phyloP scores from a whole-genome alignment of 2,329 filamentous ascomycete genomes.

The Chrysoporthe cubensis region DNA sequence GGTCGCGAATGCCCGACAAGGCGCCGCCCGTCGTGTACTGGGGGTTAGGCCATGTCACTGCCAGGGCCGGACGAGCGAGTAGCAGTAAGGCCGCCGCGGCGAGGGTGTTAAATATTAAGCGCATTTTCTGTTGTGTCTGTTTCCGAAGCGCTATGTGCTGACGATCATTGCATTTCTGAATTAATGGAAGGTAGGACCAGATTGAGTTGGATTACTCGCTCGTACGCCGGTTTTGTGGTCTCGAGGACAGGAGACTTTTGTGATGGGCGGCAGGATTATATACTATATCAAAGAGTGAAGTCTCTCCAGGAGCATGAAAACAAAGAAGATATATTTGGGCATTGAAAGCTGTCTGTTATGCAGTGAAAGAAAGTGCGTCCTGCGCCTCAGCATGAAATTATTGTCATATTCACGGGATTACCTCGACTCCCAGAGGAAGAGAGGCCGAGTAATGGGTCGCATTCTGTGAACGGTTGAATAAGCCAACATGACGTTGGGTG shows the following conservation, averaged over 20 bases:
- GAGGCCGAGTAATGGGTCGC: not conserved
- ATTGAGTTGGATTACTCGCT: not conserved
- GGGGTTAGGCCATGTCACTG: conserved; percentile 12
- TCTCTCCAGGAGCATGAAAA: not conserved
- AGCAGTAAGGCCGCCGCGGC: not conserved
- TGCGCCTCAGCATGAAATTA: not conserved
- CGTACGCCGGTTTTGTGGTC: not conserved
- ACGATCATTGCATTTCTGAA: not conserved
- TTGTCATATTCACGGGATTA: not conserved
- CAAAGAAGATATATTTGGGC: not conserved
- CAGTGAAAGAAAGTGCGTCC: not conserved
- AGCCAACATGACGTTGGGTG: not conserved
- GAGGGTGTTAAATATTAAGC: not conserved
- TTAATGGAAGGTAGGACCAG: not conserved
- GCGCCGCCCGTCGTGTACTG: not conserved
- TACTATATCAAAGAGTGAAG: not conserved
- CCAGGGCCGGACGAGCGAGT: not conserved
- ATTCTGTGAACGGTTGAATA: not conserved
- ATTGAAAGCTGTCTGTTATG: not conserved
- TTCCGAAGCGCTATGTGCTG: not conserved
- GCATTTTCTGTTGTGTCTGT: not conserved
- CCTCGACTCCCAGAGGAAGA: not conserved
- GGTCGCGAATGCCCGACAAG: conserved; percentile 11
- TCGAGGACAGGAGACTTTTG: not conserved
- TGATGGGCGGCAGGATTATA: not conserved